A percentile compares a stretch with the other conserved stretches of the same genome.
Evolutionary conservation across 2,329 filamentous ascomycete genomes (phyloP).

Genomic region (Clarireedia monteithiana): DNA sequence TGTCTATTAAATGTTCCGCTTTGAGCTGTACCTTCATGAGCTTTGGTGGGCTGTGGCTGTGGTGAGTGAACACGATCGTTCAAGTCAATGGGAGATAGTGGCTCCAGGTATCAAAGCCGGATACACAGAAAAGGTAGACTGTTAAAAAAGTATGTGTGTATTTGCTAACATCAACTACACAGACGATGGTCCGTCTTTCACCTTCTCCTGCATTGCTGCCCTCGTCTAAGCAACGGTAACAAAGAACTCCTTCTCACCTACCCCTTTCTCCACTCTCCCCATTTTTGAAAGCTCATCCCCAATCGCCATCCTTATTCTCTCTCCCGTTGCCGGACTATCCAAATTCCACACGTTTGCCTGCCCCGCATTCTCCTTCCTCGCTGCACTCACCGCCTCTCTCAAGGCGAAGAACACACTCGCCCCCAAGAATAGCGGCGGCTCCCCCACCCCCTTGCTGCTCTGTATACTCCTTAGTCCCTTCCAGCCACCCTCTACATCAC

Average conservation of each 20-base stretch:
- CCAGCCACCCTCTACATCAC: constrained; percentile 36
- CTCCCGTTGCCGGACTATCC: constrained; percentile 42
- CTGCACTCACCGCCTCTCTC: constrained; percentile 43
- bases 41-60: no score
- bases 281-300: constrained; percentile 29
- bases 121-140: no score
- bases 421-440: constrained; percentile 54
- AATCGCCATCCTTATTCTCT: constrained; percentile 37
- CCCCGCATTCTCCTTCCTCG: constrained; percentile 38
- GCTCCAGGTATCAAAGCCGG: no score
- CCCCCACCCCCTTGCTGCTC: constrained; percentile 47
- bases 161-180: background rate
- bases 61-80: no score
- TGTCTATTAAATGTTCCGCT: no score
- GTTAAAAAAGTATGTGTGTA: no score
- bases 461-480: constrained; percentile 45
- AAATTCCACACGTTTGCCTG: constrained; percentile 38
- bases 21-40: no score
- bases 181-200: no score
- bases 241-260: constrained; percentile 28
- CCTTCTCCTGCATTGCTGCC: no score
- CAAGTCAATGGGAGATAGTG: no score
- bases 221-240: constrained; percentile 10
- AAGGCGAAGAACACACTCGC: constrained; percentile 46
- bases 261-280: constrained; percentile 24